Evolutionary conservation across 805 yeast genomes (phyloP).

Genomic region (Suhomyces faveliae): DNA sequence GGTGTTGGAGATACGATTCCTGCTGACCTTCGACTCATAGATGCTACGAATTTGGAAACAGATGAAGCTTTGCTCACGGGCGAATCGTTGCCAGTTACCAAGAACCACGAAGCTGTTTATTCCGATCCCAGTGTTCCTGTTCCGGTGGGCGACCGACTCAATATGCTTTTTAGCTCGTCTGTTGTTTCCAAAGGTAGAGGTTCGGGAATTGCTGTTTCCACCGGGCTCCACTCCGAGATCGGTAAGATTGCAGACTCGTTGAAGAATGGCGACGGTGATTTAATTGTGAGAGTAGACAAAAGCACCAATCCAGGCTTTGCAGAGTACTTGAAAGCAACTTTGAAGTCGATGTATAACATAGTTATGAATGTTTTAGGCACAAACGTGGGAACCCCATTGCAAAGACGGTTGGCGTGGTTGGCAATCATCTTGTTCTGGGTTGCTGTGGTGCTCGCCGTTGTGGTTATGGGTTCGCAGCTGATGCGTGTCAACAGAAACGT

Average conservation of each 20-base stretch:
- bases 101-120: conserved; percentile 36
- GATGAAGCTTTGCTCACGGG: conserved; percentile 47
- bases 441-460: conserved; percentile 38
- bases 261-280: conserved; percentile 18
- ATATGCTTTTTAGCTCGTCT: conserved; percentile 36
- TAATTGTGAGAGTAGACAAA: conserved; percentile 35
- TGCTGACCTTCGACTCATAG: conserved; percentile 40
- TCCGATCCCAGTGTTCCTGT: conserved; percentile 34
- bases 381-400: conserved; percentile 47
- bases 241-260: conserved; percentile 42
- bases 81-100: conserved; percentile 34
- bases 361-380: conserved; percentile 47
- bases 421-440: conserved; percentile 52
- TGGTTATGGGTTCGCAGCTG: conserved; percentile 38
- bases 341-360: conserved; percentile 42
- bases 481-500: conserved; percentile 33
- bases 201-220: conserved; percentile 36
- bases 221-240: conserved; percentile 41
- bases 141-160: conserved; percentile 38
- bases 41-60: conserved; percentile 37
- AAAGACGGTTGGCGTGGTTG: conserved; percentile 45
- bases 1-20: conserved; percentile 45
- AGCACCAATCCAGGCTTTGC: conserved; percentile 33
- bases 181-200: conserved; percentile 44
- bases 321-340: conserved; percentile 34